Conservation (phyloP, 2,329 filamentous ascomycete species). For the Aspergillus alliaceus region DNA sequence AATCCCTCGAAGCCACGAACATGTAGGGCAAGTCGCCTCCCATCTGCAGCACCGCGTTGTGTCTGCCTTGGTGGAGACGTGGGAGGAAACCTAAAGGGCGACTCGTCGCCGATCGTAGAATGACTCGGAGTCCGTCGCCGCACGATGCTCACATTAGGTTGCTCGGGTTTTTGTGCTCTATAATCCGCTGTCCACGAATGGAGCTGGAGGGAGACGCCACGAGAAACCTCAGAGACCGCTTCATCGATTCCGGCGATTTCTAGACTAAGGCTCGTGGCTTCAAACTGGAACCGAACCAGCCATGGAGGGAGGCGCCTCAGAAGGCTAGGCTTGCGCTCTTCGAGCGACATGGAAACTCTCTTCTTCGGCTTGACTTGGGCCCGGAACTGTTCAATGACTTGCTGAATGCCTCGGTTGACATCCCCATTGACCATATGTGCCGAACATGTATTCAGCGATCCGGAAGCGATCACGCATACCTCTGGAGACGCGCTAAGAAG, state of each 20-base stretch:
- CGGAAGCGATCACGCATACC: slow-evolving; percentile 76
- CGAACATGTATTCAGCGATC: slow-evolving; percentile 81
- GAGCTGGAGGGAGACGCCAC: slow-evolving; percentile 81
- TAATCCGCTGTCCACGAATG: slow-evolving; percentile 90
- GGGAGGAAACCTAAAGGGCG: slow-evolving; percentile 51
- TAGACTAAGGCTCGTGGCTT: slow-evolving; percentile 84
- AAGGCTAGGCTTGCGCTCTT: slow-evolving; percentile 62
- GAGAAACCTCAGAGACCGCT: slow-evolving; percentile 75
- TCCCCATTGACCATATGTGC: slow-evolving; percentile 88
- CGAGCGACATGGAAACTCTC: slow-evolving; percentile 53
- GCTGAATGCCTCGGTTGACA: slow-evolving; percentile 86
- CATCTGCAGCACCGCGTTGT: slow-evolving; percentile 61
- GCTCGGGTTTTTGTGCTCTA: slow-evolving; percentile 73
- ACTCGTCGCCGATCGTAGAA: slow-evolving; percentile 66
- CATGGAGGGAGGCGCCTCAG: slow-evolving; percentile 77
- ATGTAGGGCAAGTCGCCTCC: slow-evolving; percentile 77
- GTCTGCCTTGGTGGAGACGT: slow-evolving; percentile 48
- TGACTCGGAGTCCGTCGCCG: slow-evolving; percentile 75
- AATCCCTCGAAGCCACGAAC: slow-evolving; percentile 83
- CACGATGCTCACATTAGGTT: slow-evolving; percentile 40
- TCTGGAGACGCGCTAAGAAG: slow-evolving; percentile 84
- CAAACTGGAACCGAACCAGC: slow-evolving; percentile 79
- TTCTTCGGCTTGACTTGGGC: slow-evolving; percentile 64
- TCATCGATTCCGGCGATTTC: slow-evolving; percentile 88
- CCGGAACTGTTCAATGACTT: slow-evolving; percentile 83